phyloP scores from a whole-genome alignment of 441 rosid species.

The Populus hybrid region DNA sequence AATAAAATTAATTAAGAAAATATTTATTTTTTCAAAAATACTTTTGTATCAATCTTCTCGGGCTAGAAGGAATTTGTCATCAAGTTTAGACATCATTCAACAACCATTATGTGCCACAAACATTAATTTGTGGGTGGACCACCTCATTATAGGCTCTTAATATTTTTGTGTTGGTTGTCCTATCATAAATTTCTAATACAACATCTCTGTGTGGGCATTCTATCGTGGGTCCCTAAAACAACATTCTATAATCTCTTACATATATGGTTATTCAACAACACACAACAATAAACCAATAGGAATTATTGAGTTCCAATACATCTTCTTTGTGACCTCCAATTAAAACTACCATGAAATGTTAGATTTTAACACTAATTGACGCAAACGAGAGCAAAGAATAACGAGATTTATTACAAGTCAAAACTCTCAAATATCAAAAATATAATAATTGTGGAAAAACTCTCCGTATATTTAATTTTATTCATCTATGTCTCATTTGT shows the following conservation, averaged over 20 bases:
- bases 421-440: rapidly evolving
- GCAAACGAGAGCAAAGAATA: no score
- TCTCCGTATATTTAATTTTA: no score
- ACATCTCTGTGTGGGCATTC: rapidly evolving
- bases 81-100: rapidly evolving
- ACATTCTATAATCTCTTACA: rapidly evolving
- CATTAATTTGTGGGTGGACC: no score
- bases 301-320: no score
- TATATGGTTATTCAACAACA: no score
- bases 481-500: rapidly evolving
- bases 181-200: rapidly evolving
- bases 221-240: rapidly evolving
- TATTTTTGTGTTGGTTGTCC: no score
- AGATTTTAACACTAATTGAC: rapidly evolving
- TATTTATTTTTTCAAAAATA: no score
- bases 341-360: no score
- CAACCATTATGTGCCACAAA: rapidly evolving
- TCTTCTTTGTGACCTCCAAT: rapidly evolving
- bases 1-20: no score
- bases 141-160: no score
- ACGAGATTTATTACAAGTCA: rapidly evolving
- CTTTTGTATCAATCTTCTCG: no score
- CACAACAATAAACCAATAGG: rapidly evolving
- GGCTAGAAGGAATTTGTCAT: no score
- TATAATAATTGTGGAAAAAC: rapidly evolving